Percentiles rank a stretch among this genome's conserved stretches.
phyloP scores from a whole-genome alignment of 2,329 filamentous ascomycete species.

The Tolypocladium nubicola region DNA sequence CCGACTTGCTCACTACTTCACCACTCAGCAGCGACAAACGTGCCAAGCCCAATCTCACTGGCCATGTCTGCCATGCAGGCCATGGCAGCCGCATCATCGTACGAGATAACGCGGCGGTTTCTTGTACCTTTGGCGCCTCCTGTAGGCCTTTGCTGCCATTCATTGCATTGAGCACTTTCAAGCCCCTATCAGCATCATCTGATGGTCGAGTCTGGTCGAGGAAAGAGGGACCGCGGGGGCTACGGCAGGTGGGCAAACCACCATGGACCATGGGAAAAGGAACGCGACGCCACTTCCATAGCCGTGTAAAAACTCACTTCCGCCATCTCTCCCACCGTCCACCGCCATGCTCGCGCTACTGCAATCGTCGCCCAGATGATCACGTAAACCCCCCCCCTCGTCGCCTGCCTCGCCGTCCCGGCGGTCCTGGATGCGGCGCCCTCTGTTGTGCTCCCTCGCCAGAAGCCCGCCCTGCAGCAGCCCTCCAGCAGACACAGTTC shows the following conservation, averaged over 20 bases:
- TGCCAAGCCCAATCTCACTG: neutral
- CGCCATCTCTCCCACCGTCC: neutral
- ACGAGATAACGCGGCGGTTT: neutral
- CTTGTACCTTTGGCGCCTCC: neutral
- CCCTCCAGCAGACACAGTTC: conserved; percentile 1
- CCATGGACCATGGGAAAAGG: neutral
- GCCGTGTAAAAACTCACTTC: neutral
- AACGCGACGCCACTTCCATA: neutral
- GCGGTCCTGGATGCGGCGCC: conserved; percentile 3
- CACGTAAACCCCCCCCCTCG: neutral
- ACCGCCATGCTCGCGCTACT: neutral
- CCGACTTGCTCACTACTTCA: neutral
- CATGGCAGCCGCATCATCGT: neutral
- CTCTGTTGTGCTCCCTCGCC: neutral
- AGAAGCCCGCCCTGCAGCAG: neutral
- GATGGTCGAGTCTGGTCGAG: neutral
- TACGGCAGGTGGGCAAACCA: neutral
- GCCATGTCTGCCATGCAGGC: neutral
- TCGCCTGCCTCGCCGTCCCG: neutral
- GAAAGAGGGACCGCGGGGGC: neutral
- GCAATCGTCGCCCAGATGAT: neutral
- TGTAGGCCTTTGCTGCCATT: neutral
- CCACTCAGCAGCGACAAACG: neutral
- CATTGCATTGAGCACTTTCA: neutral
- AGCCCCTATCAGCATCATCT: neutral